phyloP scores from a whole-genome alignment of 331 rosid species.

The Stylosanthes scabra region DNA sequence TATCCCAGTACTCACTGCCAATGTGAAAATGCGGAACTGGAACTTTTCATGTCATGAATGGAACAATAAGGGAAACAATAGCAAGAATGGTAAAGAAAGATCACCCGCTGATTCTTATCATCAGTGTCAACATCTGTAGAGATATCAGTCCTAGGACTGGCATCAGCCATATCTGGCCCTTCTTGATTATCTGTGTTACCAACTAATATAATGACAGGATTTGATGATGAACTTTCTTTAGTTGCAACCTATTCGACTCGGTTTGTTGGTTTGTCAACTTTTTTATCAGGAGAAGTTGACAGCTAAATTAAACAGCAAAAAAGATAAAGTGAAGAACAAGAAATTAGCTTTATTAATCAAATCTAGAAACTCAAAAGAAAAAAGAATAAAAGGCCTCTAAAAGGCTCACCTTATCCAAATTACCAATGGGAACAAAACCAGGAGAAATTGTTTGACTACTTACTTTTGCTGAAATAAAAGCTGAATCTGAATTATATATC shows the following conservation, averaged over 20 bases:
- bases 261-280: conserved; percentile 19
- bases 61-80: too few relatives aligned
- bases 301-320: conserved; percentile 33
- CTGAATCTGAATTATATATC: conserved; percentile 50
- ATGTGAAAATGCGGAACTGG: too few relatives aligned
- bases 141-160: conserved; percentile 93
- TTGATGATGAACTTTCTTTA: conserved; percentile 49
- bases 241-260: conserved; percentile 36
- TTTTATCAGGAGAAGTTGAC: conserved; percentile 38
- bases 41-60: too few relatives aligned
- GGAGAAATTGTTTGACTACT: conserved; percentile 49
- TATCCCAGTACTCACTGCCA: too few relatives aligned
- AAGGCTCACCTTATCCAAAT: conserved; percentile 50
- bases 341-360: conserved; percentile 14
- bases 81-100: conserved; percentile 19
- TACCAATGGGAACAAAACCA: conserved; percentile 39
- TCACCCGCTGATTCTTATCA: conserved; percentile 79
- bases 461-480: conserved; percentile 48
- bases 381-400: conserved; percentile 20
- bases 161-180: conserved; percentile 79
- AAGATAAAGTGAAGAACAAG: conserved; percentile 5
- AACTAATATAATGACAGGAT: conserved; percentile 41
- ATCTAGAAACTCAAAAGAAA: conserved; percentile 26
- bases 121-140: conserved; percentile 93
- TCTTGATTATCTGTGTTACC: conserved; percentile 52